Evolutionary conservation across 2,329 filamentous ascomycete genomes (phyloP), one percentile per base, ranked within the genome.

Genomic region (Xylariaceae sp.): DNA sequence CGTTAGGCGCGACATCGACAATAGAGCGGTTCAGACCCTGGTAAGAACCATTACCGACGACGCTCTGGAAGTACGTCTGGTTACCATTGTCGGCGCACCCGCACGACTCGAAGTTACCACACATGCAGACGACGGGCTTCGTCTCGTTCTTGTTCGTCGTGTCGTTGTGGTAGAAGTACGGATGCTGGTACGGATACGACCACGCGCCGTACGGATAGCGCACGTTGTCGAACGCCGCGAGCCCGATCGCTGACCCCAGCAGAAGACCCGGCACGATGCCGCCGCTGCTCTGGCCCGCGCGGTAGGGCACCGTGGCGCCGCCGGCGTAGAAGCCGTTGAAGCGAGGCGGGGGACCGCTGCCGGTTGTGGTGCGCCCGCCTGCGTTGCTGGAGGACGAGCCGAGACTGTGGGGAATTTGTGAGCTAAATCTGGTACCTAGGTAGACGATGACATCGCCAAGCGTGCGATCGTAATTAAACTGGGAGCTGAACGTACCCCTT

Each of bases 301-400:
- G 62, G 73, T 89, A 93, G 1, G 89, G 88, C 0, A 71, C 69
- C 2, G 75, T 61, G 0, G 85, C 80, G 53, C 89, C 89, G 53
- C 88, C 88, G 44, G 82, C 81, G 68, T 91, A 92, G 72, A 81
- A 89, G 44, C 85, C 84, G 50, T 84, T 87, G 67, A 81, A 90
- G 0, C 68, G 62, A 2, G 83, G 84, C 13, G 75, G 67, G 0
- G 80, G 74, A 13, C 88, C 87, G 55, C 80, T 82, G 60, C 88
- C 87, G 5, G 77, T 73, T 3, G 73, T 78, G 2, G 86, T 86
- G 7, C 73, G 70, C 53, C 83, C 83, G 64, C 83, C 83, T 0
- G 67, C 37, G 59, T 76, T 79, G 54, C 73, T 77, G 2, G 65
- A 66, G 1, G 70, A 55, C 23, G 74, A 74, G 47, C 69, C 69